Base-by-base conservation (phyloP, 2,329 filamentous ascomycete species). In the Sclerotinia trifoliorum region DNA sequence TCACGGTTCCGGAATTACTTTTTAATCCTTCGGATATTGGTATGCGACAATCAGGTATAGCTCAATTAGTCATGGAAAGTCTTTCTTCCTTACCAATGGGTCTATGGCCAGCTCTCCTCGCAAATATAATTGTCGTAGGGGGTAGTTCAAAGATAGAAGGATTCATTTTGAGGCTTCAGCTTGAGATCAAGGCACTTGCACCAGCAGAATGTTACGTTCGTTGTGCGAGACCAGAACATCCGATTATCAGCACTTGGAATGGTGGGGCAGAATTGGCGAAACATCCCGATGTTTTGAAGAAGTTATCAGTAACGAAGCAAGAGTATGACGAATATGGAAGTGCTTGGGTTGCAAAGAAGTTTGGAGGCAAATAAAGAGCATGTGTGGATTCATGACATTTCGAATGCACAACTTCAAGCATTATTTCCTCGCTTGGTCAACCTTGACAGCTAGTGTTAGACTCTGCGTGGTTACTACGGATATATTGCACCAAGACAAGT, bases 311-410 rank as follows among this genome's bases (percentile, higher is more conserved):
- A n/a, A 95, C 92, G 0, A 92, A 91, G 77, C 86, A 91, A 70
- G 93, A 99, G 77, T 99, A 99, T 78, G 88, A 95, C 64, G 95
- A 99, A 78, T 81, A 93, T 76, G 95, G 95, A 11, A 86, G 85
- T 67, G 82, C 81, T 1, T 94, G 92, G 91, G 84, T 91, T 32
- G 87, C 87, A 39, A 88, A 87, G 74, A 92, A 86, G 76, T 95
- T 96, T 77, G 82, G 81, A 19, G 81, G 81, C n/a, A 70, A 68
- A 65, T 74, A 52, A 68, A 55, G 55, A 39, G 17, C 55, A 29
- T 21, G 17, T 21, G 17, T 57, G 15, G 39, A 32, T 15, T 19
- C 21, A 56, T 64, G 44, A 46, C 57, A 57, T 60, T 42, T 29
- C 29, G 39, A 29, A 68, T 26, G 29, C 32, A 48, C 35, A 24